Evolutionary conservation across 768 basidiomycete species (phyloP).

Genomic region (Clathrus columnatus): DNA sequence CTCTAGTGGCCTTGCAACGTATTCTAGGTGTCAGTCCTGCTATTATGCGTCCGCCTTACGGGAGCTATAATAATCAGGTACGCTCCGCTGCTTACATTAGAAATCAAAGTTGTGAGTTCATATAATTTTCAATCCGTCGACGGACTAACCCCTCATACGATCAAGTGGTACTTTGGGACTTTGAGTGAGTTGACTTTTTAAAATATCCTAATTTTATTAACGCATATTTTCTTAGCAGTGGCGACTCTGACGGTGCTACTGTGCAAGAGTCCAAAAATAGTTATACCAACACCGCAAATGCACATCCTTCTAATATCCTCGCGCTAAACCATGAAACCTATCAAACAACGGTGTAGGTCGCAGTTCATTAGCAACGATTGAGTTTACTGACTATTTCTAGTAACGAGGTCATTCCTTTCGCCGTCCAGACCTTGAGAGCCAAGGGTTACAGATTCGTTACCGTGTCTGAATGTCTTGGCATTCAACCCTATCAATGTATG

Average conservation of each 20-base stretch:
- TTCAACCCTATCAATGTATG: constrained; percentile 9
- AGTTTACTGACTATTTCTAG: neutral
- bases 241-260: constrained; percentile 13
- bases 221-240: neutral
- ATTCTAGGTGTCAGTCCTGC: constrained; percentile 37
- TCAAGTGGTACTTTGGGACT: constrained; percentile 18
- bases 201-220: neutral
- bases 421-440: constrained; percentile 14
- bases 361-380: neutral
- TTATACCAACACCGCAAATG: constrained; percentile 13
- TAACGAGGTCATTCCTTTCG: constrained; percentile 17
- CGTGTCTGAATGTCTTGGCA: constrained; percentile 20
- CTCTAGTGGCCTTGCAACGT: constrained; percentile 27
- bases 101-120: constrained; percentile 13
- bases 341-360: constrained; percentile 13
- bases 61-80: constrained; percentile 32
- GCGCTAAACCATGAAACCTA: constrained; percentile 21
- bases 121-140: neutral
- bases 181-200: constrained; percentile 13
- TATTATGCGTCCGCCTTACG: constrained; percentile 42
- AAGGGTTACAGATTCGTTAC: constrained; percentile 21
- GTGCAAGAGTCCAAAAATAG: constrained; percentile 1
- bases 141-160: neutral
- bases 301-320: constrained; percentile 14
- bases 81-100: constrained; percentile 21